phyloP scores from a whole-genome alignment of 2,329 filamentous ascomycete genomes.

The Calcarisporium arbuscula region DNA sequence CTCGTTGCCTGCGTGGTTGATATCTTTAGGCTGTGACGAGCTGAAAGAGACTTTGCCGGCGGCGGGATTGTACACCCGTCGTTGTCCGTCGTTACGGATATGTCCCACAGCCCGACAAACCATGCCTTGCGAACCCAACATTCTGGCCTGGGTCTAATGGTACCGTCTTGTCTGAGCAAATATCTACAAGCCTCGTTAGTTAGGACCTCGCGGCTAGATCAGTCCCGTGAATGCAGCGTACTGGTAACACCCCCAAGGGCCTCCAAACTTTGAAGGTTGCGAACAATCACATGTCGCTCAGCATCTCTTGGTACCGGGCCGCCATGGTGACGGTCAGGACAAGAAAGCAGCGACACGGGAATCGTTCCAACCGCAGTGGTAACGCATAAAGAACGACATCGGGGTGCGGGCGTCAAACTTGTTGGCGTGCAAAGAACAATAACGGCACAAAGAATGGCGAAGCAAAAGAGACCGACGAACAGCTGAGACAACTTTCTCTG shows the following conservation, averaged over 20 bases:
- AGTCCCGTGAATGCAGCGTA: slow-evolving; percentile 19
- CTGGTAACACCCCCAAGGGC: slow-evolving; percentile 43
- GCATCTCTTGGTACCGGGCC: too few species aligned
- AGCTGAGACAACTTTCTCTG: slow-evolving; percentile 63
- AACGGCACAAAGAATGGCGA: slow-evolving; percentile 37
- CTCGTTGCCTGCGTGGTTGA: slow-evolving; percentile 7
- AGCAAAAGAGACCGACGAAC: slow-evolving; percentile 56
- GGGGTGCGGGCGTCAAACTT: too few species aligned
- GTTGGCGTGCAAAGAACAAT: slow-evolving; percentile 32
- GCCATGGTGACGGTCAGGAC: slow-evolving; percentile 51
- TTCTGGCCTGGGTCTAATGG: slow-evolving; percentile 28
- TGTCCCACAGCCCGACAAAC: slow-evolving; percentile 22
- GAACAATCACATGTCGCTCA: slow-evolving; percentile 40
- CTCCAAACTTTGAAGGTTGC: slow-evolving; percentile 40
- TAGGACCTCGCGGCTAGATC: background rate
- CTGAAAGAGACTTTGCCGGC: slow-evolving; percentile 15
- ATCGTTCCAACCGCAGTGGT: slow-evolving; percentile 38
- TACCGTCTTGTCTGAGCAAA: slow-evolving; percentile 25
- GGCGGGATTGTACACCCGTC: slow-evolving; percentile 23
- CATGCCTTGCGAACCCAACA: slow-evolving; percentile 23
- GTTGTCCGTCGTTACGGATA: slow-evolving; percentile 23
- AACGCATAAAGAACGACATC: slow-evolving; percentile 32
- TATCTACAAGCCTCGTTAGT: slow-evolving; percentile 12
- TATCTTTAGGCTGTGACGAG: slow-evolving; percentile 11
- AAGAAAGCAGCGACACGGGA: slow-evolving; percentile 34